phyloP scores from a whole-genome alignment of 1,284 basidiomycete species.

The Lignosus rhinocerotis region DNA sequence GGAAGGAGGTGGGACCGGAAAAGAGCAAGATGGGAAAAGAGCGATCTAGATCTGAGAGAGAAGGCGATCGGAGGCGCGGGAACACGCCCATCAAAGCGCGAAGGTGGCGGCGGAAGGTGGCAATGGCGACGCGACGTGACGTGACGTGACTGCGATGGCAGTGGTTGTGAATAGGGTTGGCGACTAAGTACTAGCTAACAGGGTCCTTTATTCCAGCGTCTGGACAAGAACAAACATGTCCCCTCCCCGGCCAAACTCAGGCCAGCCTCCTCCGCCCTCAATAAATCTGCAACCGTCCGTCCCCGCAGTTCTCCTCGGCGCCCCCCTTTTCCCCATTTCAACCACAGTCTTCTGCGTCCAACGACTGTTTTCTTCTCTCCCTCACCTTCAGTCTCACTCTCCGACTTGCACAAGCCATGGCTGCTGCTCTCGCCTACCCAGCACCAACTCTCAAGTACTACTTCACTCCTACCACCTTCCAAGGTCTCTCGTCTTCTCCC shows the following conservation, averaged over 20 bases:
- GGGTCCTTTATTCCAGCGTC: too few species aligned
- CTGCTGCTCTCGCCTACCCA: slow-evolving; percentile 2
- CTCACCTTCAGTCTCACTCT: not conserved
- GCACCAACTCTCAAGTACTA: slow-evolving; percentile 4
- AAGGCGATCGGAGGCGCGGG: not conserved
- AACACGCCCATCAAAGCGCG: slow-evolving; percentile 8
- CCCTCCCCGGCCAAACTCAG: not conserved
- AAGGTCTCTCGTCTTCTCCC: slow-evolving; percentile 1
- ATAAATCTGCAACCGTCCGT: slow-evolving; percentile 6
- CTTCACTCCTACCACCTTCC: slow-evolving; percentile 6
- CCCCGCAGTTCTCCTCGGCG: not conserved
- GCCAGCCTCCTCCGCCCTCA: not conserved
- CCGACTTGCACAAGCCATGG: slow-evolving; percentile 2
- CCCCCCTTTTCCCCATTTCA: not conserved
- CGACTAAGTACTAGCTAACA: too few species aligned
- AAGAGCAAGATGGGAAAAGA: not conserved
- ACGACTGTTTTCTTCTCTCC: not conserved
- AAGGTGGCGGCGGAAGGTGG: not conserved
- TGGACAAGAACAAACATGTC: too few species aligned
- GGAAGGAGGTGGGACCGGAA: too few species aligned
- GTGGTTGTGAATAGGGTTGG: not conserved
- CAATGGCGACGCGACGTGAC: slow-evolving; percentile 5
- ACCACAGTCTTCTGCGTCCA: not conserved
- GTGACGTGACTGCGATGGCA: not conserved
- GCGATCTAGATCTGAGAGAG: not conserved